A percentile compares a stretch with the other conserved stretches of the same genome.
Evolutionary conservation across 148 eudicot genomes (phyloP).

Genomic region (Arbutus unedo): DNA sequence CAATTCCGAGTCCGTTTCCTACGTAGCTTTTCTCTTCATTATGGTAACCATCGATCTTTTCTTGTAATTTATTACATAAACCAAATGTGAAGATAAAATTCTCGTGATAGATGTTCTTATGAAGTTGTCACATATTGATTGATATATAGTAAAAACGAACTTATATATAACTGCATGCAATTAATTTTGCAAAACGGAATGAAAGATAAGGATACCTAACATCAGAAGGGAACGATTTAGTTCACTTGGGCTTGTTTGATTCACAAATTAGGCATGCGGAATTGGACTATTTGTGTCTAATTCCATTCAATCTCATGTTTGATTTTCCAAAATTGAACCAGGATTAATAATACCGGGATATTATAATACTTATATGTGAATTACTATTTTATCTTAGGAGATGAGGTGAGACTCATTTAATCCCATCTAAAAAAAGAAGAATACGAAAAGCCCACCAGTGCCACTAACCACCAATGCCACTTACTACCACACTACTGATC

Average conservation of each 20-base stretch:
- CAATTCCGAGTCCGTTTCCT: neutral
- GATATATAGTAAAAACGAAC: neutral
- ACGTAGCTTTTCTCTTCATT: neutral
- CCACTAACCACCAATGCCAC: too few species aligned
- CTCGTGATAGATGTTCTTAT: neutral
- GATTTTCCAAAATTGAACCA: too few species aligned
- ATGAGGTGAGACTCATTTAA: too few species aligned
- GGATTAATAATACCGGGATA: too few species aligned
- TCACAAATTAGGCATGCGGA: too few species aligned
- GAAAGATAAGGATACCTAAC: neutral
- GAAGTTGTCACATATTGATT: neutral
- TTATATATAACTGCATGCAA: neutral
- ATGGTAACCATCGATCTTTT: neutral
- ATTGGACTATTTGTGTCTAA: too few species aligned
- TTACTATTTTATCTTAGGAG: too few species aligned
- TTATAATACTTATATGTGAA: too few species aligned
- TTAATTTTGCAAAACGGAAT: neutral
- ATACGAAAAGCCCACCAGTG: too few species aligned
- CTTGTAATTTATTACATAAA: neutral
- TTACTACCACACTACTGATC: too few species aligned
- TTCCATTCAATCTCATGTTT: too few species aligned
- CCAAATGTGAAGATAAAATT: neutral
- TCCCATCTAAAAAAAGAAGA: too few species aligned
- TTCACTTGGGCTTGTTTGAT: neutral
- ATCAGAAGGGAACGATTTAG: neutral